Evolutionary conservation across 2,329 filamentous ascomycete species (phyloP).

Genomic region (Nothophaeocryptopus gaeumannii): DNA sequence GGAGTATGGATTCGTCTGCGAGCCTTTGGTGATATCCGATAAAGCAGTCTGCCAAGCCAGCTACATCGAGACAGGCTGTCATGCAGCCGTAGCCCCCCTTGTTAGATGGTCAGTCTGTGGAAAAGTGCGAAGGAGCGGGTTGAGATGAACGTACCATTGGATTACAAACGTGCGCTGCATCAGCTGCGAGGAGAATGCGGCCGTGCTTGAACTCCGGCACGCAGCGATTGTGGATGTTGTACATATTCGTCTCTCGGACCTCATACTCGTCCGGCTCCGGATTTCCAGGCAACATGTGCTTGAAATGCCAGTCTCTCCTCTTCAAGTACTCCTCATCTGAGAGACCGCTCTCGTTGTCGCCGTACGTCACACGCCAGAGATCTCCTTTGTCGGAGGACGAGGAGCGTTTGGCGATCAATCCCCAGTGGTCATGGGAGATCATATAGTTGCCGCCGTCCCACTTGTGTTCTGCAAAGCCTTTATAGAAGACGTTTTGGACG

Average conservation of each 20-base stretch:
- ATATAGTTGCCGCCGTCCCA: conserved; percentile 44
- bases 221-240: conserved; percentile 42
- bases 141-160: conserved; percentile 1
- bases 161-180: conserved; percentile 37
- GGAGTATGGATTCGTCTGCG: conserved; percentile 31
- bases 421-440: conserved; percentile 38
- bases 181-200: conserved; percentile 38
- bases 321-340: conserved; percentile 28
- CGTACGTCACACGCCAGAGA: conserved; percentile 44
- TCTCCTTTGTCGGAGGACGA: conserved; percentile 23
- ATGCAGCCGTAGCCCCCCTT: conserved; percentile 27
- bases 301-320: conserved; percentile 24
- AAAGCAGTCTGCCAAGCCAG: conserved; percentile 27
- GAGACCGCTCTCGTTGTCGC: conserved; percentile 33
- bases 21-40: conserved; percentile 21
- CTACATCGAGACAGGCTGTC: conserved; percentile 28
- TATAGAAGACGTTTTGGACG: conserved; percentile 27
- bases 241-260: conserved; percentile 38
- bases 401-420: conserved; percentile 23
- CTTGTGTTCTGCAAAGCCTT: conserved; percentile 37
- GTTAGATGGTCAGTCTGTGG: conserved; percentile 9
- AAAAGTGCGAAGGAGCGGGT: neutral
- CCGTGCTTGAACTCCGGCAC: conserved; percentile 34
- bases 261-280: conserved; percentile 32
- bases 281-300: conserved; percentile 25